Evolutionary conservation across 768 basidiomycete species (phyloP).

Genomic region (Leucosporidium yakuticum): DNA sequence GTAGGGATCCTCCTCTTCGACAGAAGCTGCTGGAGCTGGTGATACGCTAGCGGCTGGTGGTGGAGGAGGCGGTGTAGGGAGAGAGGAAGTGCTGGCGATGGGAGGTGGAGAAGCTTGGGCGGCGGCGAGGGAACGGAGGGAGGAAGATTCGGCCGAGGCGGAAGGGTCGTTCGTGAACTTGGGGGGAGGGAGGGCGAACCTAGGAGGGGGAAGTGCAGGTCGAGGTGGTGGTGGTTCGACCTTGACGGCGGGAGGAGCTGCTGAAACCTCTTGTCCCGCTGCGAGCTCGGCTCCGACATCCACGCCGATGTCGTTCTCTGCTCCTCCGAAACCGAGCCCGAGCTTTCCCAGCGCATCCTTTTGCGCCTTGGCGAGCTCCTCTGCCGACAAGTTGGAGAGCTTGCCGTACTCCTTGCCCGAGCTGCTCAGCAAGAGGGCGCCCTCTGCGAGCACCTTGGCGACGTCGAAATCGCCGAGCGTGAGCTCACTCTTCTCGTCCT

Average conservation of each 20-base stretch:
- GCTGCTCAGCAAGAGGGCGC: conserved; percentile 74
- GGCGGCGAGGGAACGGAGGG: not conserved
- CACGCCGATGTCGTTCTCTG: conserved; percentile 31
- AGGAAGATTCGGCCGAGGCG: not conserved
- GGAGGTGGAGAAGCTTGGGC: not conserved
- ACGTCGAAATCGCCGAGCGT: conserved; percentile 73
- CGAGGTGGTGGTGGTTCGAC: not conserved
- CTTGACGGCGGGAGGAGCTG: not conserved
- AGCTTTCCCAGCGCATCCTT: conserved; percentile 82
- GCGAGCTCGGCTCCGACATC: conserved; percentile 31
- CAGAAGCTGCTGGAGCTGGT: conserved; percentile 2
- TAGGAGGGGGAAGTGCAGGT: conserved; percentile 21
- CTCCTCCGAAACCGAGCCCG: conserved; percentile 53
- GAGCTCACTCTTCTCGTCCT: conserved; percentile 41
- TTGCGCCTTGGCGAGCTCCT: conserved; percentile 78
- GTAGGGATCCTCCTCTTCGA: conserved; percentile 34
- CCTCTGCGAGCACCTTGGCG: conserved; percentile 65
- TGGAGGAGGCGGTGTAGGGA: not conserved
- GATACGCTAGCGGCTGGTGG: conserved; percentile 4
- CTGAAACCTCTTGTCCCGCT: not conserved
- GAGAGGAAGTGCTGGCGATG: conserved; percentile 10
- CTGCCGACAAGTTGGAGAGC: conserved; percentile 35
- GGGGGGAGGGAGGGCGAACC: conserved; percentile 7
- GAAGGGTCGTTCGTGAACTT: not conserved
- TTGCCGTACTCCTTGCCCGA: conserved; percentile 80